Base-by-base conservation (phyloP, 2,329 filamentous ascomycete genomes). In the Pseudonectria foliicola region DNA sequence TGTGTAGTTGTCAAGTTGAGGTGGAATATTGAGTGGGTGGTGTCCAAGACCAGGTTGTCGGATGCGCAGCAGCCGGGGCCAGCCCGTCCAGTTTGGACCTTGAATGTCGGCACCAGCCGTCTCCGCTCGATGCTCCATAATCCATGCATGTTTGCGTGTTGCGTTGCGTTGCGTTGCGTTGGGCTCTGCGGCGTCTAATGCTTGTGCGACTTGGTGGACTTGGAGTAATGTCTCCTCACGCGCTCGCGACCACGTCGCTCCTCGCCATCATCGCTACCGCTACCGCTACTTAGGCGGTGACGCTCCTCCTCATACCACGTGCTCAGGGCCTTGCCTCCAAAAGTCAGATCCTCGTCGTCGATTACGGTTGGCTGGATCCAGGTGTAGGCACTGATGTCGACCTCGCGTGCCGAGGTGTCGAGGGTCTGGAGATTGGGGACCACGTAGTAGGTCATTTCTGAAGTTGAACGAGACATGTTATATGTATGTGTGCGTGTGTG, bases 241-340 rank as follows among this genome's bases (percentile, higher is more conserved):
- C 61, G 55, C 48, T 61, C 57, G 14, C 61, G 57, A n/a, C 61
- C 61, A 13, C 61, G 53, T 12, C 57, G 50, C 53, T 62, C 54
- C 49, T 62, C 54, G 40, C 60, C 53, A 25, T 64, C 56, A 29
- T 59, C 50, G 33, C 40, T 63, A 54, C 32, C 64, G 59, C 40
- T 69, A 26, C 48, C 55, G 37, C 53, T 56, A 56, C 62, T 67
- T 33, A 66, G 53, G 13, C 64, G 59, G 32, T 64, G 58, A 27
- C 70, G 63, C 43, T 75, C 71, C 59, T 78, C 74, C 56, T 78
- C 74, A 53, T 78, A 75, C 73, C 73, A 77, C 12, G 67, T 60
- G 53, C 72, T 73, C 27, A 78, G 55, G 26, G 71, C 64, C 65
- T 77, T 78, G 48, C 74, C 74, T 37, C 73, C 72, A 46, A 77